Conservation (phyloP, 2,329 filamentous ascomycete species). For the Stagonosporopsis cucurbitacearum region DNA sequence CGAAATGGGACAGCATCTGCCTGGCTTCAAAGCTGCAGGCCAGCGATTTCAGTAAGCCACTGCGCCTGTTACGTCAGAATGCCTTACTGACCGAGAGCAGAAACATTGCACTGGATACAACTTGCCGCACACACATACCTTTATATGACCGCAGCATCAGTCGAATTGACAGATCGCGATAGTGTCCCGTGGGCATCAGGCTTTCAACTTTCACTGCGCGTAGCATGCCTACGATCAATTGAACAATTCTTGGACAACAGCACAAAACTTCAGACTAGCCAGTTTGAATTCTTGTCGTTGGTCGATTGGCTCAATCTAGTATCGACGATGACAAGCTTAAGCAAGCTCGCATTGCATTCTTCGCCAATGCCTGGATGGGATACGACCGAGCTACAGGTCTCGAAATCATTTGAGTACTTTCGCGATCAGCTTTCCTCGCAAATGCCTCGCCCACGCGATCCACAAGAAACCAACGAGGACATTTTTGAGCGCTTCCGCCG, state of each 20-base stretch:
- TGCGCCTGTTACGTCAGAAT: not conserved
- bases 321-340: conserved; percentile 37
- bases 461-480: conserved; percentile 34
- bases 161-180: conserved; percentile 41
- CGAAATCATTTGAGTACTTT: conserved; percentile 43
- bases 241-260: conserved; percentile 46
- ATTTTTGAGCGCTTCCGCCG: conserved; percentile 45
- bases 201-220: conserved; percentile 45
- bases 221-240: conserved; percentile 39
- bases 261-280: conserved; percentile 31
- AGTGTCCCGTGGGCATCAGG: conserved; percentile 42
- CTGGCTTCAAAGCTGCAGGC: conserved; percentile 37
- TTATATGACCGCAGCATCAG: conserved; percentile 34
- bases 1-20: conserved; percentile 44
- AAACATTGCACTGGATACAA: conserved; percentile 43
- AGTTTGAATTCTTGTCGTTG: conserved; percentile 41
- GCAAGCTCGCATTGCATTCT: conserved; percentile 39
- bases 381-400: conserved; percentile 40
- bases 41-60: conserved; percentile 40
- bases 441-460: conserved; percentile 39
- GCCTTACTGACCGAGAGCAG: conserved; percentile 26
- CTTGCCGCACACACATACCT: conserved; percentile 39
- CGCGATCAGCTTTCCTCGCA: conserved; percentile 41
- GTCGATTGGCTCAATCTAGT: conserved; percentile 45
- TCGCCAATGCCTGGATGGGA: conserved; percentile 45